Evolutionary conservation across 208 protist species (phyloP).

Genomic region (Wallacemonas collosoma): DNA sequence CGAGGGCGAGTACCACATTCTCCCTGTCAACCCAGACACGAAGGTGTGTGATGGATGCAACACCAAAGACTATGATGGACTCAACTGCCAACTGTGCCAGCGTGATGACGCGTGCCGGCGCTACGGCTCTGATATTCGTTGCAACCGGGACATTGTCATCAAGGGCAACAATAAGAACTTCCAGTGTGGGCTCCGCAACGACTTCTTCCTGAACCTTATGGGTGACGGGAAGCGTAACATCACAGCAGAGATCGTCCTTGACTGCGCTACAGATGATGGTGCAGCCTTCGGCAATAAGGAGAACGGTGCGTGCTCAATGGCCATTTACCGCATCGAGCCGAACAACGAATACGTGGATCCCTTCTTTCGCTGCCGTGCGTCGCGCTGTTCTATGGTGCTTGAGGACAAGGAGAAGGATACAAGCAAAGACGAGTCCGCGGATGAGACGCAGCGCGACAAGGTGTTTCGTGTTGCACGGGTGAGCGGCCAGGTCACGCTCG

Average conservation of each 20-base stretch:
- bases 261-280: slow-evolving; percentile 62
- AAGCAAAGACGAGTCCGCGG: not conserved
- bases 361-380: slow-evolving; percentile 74
- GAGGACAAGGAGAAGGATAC: slow-evolving; percentile 17
- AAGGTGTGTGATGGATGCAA: slow-evolving; percentile 58
- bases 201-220: slow-evolving; percentile 66
- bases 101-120: slow-evolving; percentile 45
- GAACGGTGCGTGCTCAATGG: slow-evolving; percentile 52
- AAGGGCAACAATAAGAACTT: slow-evolving; percentile 80
- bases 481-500: slow-evolving; percentile 42
- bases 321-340: slow-evolving; percentile 77
- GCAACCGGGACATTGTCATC: slow-evolving; percentile 45
- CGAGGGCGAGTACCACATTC: slow-evolving; percentile 32
- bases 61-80: slow-evolving; percentile 37
- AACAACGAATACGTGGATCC: slow-evolving; percentile 63
- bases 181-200: slow-evolving; percentile 59
- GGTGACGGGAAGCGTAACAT: slow-evolving; percentile 63
- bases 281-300: slow-evolving; percentile 34
- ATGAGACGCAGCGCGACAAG: slow-evolving; percentile 25
- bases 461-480: slow-evolving; percentile 40
- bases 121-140: slow-evolving; percentile 28
- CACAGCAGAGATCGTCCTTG: slow-evolving; percentile 53
- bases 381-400: slow-evolving; percentile 53
- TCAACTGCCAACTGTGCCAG: slow-evolving; percentile 78
- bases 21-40: slow-evolving; percentile 35